Evolutionary conservation across 164 flowering plant species (phyloP), one percentile per base, ranked within the genome.

Genomic region (Euptelea pleiosperma): DNA sequence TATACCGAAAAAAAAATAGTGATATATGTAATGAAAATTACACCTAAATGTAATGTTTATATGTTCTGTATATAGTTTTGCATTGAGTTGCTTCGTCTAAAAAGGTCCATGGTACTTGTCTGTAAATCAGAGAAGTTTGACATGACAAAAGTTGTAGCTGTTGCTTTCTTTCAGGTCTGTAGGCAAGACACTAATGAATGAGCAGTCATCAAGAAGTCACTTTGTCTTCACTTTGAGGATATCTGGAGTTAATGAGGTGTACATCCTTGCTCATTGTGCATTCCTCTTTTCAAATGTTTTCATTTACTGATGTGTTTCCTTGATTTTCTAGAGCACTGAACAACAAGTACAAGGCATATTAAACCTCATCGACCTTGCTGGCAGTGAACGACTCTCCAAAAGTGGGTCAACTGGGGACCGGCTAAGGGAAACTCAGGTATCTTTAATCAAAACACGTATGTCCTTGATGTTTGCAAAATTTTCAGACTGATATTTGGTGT

Each of bases 341-440:
- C 93, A 89, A 74, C 96, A 91, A 75, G 97, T 94, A 6, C 93
- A 89, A 66, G 97, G 99, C 22, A 80, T 91, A 5, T 63, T 94
- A 54, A 94, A 94, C 68, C 90, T 94, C 9, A 85, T 94, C 57
- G 99, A 94, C 64, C 91, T 94, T 61, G 99, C 99, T 36, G 99
- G 99, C 3, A 94, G 99, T 62, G 99, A 94, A 64, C 93, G 99
- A n/a, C 82, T 94, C 35, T 94, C 99, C 1, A 91, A 84, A 70
- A 94, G 99, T 71, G 97, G 97, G 8, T 79, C 97, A 43, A 89
- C 95, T 11, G 99, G 97, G 19, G 97, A 91, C 24, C 82, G 96
- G 6, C 67, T 91, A 53, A 87, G 72, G 70, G 99, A 94, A 78
- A 89, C 99, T 51, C 96, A 91, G 73, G 99, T 93, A 76, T 43